Evolutionary conservation across 1,139 yeast species (phyloP), one percentile per base, ranked within the genome.

Genomic region (Suhomyces wounanorum): DNA sequence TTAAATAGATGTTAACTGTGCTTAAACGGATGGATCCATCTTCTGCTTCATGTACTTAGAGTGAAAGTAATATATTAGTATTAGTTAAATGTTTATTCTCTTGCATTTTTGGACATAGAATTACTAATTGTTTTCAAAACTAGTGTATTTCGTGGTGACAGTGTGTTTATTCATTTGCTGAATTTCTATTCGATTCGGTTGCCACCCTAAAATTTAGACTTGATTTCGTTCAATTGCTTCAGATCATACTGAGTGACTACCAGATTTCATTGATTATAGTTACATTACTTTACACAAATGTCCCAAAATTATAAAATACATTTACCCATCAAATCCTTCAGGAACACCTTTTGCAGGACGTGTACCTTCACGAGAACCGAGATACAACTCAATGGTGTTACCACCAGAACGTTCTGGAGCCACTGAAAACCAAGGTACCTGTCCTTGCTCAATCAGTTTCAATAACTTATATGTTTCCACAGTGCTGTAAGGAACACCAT

Each of bases 341-440:
- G 98, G 98, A 4, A 91, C 97, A 4, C 96, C 97, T 54, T 80
- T 79, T 0, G 97, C 97, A 57, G 85, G 92, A 43, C 81, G 73
- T 11, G 59, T 57, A 11, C 79, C 77, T 39, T 78, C 78, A 52
- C 86, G 75, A 14, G 81, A 73, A 31, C 83, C 84, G 40, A 86
- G 79, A 60, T 86, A 86, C 11, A 76, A 55, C 55, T 75, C 79
- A 1, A 81, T 78, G 0, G 91, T 89, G 14, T 95, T 95, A 46
- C 82, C 76, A 41, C 85, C 76, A 49, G 74, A 75, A 36, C 61
- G 60, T 6, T 69, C 72, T 8, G 61, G 63, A 17, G 68, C 68
- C 39, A 77, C 56, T 45, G 73, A 84, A 57, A 79, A 78, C 97
- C 97, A 92, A 17, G 83, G 82, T 46, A 81, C 79, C 45, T 71